Conservation (phyloP, 108 stramenopile genomes). For the Cyclotella cryptica region DNA sequence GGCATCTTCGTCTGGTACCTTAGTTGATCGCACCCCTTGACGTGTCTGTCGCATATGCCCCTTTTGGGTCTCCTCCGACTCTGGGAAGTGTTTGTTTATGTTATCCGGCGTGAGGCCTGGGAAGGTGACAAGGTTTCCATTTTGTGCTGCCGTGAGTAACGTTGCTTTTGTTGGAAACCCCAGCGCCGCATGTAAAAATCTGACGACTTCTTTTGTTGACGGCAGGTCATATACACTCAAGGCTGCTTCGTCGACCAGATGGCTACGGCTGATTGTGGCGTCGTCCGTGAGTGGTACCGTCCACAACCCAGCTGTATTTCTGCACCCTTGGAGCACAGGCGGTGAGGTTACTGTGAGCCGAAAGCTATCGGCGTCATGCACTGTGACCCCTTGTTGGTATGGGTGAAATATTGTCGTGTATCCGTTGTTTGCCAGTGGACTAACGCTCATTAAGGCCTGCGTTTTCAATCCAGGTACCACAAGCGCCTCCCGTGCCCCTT, state of each 20-base stretch:
- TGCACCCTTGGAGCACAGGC: constrained; percentile 7
- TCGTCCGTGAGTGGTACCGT: constrained; percentile 8
- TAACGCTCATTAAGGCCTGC: constrained; percentile 6
- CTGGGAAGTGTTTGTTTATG: constrained; percentile 7
- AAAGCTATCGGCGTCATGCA: constrained; percentile 3
- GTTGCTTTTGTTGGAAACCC: constrained; percentile 42
- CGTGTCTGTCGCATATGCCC: constrained; percentile 44
- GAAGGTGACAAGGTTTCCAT: constrained; percentile 32
- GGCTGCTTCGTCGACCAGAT: not conserved
- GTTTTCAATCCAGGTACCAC: constrained; percentile 13
- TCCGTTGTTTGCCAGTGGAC: constrained; percentile 11
- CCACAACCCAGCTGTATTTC: not conserved
- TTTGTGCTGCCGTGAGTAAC: constrained; percentile 15
- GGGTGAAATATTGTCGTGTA: constrained; percentile 3
- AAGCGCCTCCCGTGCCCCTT: constrained; percentile 8
- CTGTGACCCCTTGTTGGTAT: constrained; percentile 2
- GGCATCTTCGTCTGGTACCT: constrained; percentile 14
- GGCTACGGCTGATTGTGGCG: constrained; percentile 5
- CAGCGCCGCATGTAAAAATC: constrained; percentile 45
- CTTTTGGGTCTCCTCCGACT: constrained; percentile 35
- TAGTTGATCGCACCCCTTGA: constrained; percentile 34
- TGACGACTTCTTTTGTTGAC: constrained; percentile 22
- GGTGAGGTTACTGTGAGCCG: not conserved
- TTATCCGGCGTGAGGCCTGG: constrained; percentile 18
- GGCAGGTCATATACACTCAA: constrained; percentile 11